phyloP scores from a whole-genome alignment of 2,329 filamentous ascomycete species.

The Pseudogymnoascus sp. region DNA sequence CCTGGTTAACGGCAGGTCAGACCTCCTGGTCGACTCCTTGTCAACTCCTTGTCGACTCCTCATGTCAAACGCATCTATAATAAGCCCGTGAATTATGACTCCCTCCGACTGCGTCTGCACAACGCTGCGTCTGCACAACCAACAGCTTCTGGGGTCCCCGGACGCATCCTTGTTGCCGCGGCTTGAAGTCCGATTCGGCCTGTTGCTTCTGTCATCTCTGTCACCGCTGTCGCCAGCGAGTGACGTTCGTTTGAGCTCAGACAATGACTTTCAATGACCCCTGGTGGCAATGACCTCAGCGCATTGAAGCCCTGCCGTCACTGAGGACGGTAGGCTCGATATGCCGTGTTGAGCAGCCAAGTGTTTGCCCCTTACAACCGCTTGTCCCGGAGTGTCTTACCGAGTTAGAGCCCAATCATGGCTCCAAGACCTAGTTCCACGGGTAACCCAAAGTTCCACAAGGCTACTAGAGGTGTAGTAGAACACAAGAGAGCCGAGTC shows the following conservation, averaged over 20 bases:
- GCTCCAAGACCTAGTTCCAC: not conserved
- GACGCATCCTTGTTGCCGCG: not conserved
- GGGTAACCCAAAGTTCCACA: conserved; percentile 6
- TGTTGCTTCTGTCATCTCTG: not conserved
- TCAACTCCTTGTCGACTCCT: not conserved
- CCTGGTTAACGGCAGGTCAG: conserved; percentile 4
- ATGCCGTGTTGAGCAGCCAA: conserved; percentile 4
- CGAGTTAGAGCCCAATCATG: conserved; percentile 2
- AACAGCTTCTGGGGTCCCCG: conserved; percentile 7
- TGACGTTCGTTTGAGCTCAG: conserved; percentile 2
- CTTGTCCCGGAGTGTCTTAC: conserved; percentile 5
- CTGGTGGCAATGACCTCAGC: conserved; percentile 3
- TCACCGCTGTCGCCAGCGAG: not conserved
- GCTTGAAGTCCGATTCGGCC: conserved; percentile 2
- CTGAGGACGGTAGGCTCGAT: not conserved
- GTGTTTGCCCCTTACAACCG: conserved; percentile 5
- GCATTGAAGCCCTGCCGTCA: not conserved
- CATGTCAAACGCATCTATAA: conserved; percentile 5
- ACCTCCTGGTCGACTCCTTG: not conserved
- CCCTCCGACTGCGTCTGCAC: not conserved
- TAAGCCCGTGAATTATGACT: conserved; percentile 7
- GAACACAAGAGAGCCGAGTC: not conserved
- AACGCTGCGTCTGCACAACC: not conserved
- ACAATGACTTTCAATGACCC: not conserved
- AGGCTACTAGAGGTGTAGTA: conserved; percentile 1